A percentile compares a stretch with the other conserved stretches of the same genome.
These are phyloP conservation scores for Ogataea allantospora DNA, from an alignment of 805 yeast species.

Conservation along the genomic window DNA sequence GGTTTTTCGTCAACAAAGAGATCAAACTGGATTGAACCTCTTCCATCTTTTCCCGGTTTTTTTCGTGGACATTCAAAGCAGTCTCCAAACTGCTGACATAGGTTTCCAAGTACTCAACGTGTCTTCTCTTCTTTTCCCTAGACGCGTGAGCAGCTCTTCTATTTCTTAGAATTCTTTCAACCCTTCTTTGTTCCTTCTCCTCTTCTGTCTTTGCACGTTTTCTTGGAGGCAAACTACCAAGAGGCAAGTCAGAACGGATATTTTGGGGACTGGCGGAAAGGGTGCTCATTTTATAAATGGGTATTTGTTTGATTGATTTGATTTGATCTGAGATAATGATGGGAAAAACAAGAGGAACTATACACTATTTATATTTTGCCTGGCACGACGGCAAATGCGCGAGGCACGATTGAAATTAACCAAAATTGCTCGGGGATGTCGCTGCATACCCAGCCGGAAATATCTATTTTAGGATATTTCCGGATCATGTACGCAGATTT, in stretches of 20 bases:
- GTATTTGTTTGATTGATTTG: constrained; percentile 17
- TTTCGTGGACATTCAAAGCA: constrained; percentile 13
- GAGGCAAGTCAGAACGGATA: constrained; percentile 13
- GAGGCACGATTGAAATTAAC: constrained; percentile 2
- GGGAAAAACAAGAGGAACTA: constrained; percentile 5
- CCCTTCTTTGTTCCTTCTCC: constrained; percentile 94
- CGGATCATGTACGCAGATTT: constrained; percentile 1
- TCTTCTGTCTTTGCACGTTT: constrained; percentile 95
- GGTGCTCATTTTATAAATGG: constrained; percentile 14
- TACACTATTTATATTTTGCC: constrained; percentile 10
- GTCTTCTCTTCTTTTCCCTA: constrained; percentile 92
- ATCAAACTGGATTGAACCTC: constrained; percentile 19
- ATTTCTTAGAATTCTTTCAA: constrained; percentile 89
- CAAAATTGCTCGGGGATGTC: constrained; percentile 5
- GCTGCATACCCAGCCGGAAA: constrained; percentile 2
- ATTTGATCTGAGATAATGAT: constrained; percentile 2
- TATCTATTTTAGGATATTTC: neutral
- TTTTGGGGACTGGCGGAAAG: constrained; percentile 11
- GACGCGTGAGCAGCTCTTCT: constrained; percentile 98
- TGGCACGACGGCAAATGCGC: constrained; percentile 3
- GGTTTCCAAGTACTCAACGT: constrained; percentile 79
- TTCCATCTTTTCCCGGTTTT: constrained; percentile 15
- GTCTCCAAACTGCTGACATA: constrained; percentile 46
- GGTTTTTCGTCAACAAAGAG: constrained; percentile 17
- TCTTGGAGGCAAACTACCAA: constrained; percentile 71